Evolutionary conservation across 2,329 filamentous ascomycete genomes (phyloP).

Genomic region (Colletotrichum aenigma): DNA sequence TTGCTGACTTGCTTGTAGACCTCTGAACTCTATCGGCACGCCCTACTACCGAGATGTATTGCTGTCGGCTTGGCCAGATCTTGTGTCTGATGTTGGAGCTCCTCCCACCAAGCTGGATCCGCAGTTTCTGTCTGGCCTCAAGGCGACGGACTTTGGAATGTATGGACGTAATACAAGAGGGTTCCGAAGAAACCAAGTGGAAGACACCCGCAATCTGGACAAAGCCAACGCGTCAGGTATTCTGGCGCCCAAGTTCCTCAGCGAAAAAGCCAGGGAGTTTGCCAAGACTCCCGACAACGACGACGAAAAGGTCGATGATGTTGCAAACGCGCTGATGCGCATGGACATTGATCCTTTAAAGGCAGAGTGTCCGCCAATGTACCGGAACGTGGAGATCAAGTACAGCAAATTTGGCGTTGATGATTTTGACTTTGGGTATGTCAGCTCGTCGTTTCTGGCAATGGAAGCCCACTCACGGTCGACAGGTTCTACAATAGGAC

Average conservation of each 20-base stretch:
- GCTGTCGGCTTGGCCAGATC: slow-evolving; percentile 88
- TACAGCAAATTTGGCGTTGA: slow-evolving; percentile 99
- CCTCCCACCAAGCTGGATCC: slow-evolving; percentile 78
- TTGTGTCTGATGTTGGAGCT: slow-evolving; percentile 84
- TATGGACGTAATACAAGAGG: slow-evolving; percentile 80
- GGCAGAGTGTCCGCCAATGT: slow-evolving; percentile 85
- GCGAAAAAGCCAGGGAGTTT: slow-evolving; percentile 83
- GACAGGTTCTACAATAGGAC: slow-evolving; percentile 92
- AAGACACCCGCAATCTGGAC: slow-evolving; percentile 72
- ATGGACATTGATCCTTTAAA: slow-evolving; percentile 75
- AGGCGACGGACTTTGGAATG: slow-evolving; percentile 74
- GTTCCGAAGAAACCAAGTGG: slow-evolving; percentile 79
- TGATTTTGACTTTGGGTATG: slow-evolving; percentile 94
- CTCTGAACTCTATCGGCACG: slow-evolving; percentile 85
- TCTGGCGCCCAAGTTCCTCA: slow-evolving; percentile 88
- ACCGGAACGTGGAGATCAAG: slow-evolving; percentile 95
- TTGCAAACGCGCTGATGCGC: slow-evolving; percentile 69
- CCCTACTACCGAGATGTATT: slow-evolving; percentile 90
- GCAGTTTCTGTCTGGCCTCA: slow-evolving; percentile 70
- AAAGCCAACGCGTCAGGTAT: slow-evolving; percentile 64
- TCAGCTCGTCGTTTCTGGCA: slow-evolving; percentile 1
- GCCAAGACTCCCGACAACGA: slow-evolving; percentile 48
- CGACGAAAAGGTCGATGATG: slow-evolving; percentile 52
- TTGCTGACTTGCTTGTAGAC: slow-evolving; percentile 40
- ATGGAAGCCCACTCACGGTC: slow-evolving; percentile 19